Evolutionary conservation across 1,284 basidiomycete species (phyloP), one percentile per base, ranked within the genome.

Genomic region (Meira nashicola): DNA sequence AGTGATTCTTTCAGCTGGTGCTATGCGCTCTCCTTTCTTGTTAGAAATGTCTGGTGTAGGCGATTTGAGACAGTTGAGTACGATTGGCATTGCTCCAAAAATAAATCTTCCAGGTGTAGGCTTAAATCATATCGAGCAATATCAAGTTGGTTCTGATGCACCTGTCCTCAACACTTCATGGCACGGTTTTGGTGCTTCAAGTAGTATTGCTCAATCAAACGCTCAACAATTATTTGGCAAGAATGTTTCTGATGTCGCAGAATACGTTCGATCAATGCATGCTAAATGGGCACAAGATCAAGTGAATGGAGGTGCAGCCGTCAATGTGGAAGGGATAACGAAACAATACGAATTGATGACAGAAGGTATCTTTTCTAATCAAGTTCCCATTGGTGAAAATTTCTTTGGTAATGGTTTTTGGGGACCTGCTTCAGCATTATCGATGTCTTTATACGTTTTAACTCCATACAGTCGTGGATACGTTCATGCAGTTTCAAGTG

Each of bases 81-180:
- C 70, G 39, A 64, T 80, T 11, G 77, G 79, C 14, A 73, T 81
- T 9, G 52, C 56, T 6, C 65, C 65, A 28, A 60, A 59, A 9
- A 65, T 81, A 46, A 67, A 78, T 51, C 68, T 81, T 0, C 76
- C 79, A 0, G 73, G 66, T 14, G 70, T 73, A 21, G 80, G 80
- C 7, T 69, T 73, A 58, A 80, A 81, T 60, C 62, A 80, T 19
- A 78, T 79, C 56, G 80, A 82, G 55, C 81, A 82, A 64, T 14
- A n/a, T 23, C 17, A 53, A 66, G 73, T 47, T 63, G 70, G 59
- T 63, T 63, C 64, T 19, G 48, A 44, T n/a, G 63, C 47, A 46
- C 51, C 39, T 60, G 69, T 66, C 61, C 49, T 55, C 15, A 41
- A 53, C 12, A 12, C 15, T 21, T n/a, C 21, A 62, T 58, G 19